Evolutionary conservation across 2,329 filamentous ascomycete species (phyloP).

Genomic region (Talaromyces sp.): DNA sequence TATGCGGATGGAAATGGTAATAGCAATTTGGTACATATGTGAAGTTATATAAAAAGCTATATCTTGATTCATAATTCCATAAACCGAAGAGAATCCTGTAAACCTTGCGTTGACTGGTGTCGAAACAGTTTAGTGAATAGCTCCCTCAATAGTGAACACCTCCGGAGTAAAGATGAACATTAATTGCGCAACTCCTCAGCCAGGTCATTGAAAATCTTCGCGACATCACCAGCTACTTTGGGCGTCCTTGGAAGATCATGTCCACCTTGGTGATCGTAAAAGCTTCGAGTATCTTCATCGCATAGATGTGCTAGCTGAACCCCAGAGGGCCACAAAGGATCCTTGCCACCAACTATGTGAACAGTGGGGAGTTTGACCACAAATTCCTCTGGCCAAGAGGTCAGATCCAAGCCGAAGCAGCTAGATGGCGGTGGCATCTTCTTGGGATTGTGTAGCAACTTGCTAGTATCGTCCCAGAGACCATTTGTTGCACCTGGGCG

Average conservation of each 20-base stretch:
- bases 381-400: not conserved
- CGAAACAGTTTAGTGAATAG: not conserved
- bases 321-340: constrained; percentile 37
- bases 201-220: not conserved
- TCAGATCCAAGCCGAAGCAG: not conserved
- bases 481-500: constrained; percentile 24
- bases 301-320: constrained; percentile 39
- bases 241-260: constrained; percentile 42
- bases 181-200: not conserved
- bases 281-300: constrained; percentile 25
- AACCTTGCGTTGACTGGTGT: not conserved
- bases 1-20: not conserved
- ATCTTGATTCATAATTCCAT: not conserved
- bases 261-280: constrained; percentile 40
- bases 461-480: constrained; percentile 26
- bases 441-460: constrained; percentile 25
- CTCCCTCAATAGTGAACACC: not conserved
- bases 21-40: not conserved
- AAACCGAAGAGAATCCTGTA: not conserved
- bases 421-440: constrained; percentile 8
- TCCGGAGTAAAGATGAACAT: not conserved
- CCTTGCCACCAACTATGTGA: constrained; percentile 42
- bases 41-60: not conserved
- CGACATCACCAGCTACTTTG: constrained; percentile 1
- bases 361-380: constrained; percentile 38